Evolutionary conservation across 2,329 filamentous ascomycete species (phyloP), one percentile per base, ranked within the genome.

Genomic region (Epicoccum sorghinum): DNA sequence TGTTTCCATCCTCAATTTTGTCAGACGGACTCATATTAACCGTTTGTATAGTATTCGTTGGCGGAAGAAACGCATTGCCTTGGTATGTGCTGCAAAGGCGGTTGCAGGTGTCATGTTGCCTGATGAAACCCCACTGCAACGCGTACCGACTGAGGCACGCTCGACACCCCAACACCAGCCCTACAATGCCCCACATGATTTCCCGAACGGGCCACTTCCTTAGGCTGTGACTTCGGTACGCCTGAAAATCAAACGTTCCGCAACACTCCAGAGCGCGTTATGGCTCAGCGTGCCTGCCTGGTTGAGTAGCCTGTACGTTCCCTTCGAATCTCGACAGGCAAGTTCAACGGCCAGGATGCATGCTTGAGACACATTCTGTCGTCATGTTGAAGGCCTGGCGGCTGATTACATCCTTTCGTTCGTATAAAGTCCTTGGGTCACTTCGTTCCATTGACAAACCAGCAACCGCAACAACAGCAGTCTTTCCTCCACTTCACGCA

Each of bases 51-150:
- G 52, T 33, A 55, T 45, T 55, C 41, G 52, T 39, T 36, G 12
- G n/a, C 4, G 10, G 40, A 35, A 41, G 52, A 62, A 70, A 69
- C 65, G 69, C 70, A 70, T 73, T 62, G 55, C 44, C 55, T 40
- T 59, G 57, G 62, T 50, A 43, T 61, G 57, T 55, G 59, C 59
- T 51, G 56, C 53, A 58, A 57, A 55, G 55, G 66, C 67, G 66
- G 63, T 51, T 69, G 62, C 47, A 60, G 63, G 58, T 65, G 65
- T 67, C 53, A 65, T 52, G 57, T 47, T 48, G 61, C 62, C 51
- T 61, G 50, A 55, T 74, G 70, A 74, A 73, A 75, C 71, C 49
- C 52, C 41, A 55, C 63, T 67, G 71, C 58, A 66, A 72, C 53
- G 56, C 47, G 54, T 60, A 66, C 68, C 56, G 66, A 71, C 69